A percentile compares a stretch with the other conserved stretches of the same genome.
These are phyloP conservation scores for Zanthoxylum bungeanum DNA, from an alignment of 345 rosid species.

Conservation along the genomic window DNA sequence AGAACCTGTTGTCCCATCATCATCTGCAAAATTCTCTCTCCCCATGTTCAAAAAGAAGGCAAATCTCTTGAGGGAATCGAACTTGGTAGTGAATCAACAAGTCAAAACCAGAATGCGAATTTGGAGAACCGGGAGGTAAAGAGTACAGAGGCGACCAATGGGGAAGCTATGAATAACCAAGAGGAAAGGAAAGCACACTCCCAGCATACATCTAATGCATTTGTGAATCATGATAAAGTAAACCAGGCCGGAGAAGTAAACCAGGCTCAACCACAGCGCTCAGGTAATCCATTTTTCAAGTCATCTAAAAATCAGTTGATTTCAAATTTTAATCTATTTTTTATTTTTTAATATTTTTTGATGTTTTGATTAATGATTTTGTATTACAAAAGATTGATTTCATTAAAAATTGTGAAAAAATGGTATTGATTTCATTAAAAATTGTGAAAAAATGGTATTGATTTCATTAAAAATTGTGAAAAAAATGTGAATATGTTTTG, in stretches of 20 bases:
- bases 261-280: constrained; percentile 33
- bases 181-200: constrained; percentile 15
- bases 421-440: too few relatives aligned
- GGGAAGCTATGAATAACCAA: constrained; percentile 9
- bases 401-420: too few relatives aligned
- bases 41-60: constrained; percentile 47
- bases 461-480: too few relatives aligned
- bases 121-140: constrained; percentile 15
- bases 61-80: constrained; percentile 32
- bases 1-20: constrained; percentile 26
- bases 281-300: constrained; percentile 56
- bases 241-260: constrained; percentile 23
- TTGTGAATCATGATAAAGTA: constrained; percentile 23
- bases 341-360: too few relatives aligned
- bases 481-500: too few relatives aligned
- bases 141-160: constrained; percentile 9
- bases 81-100: constrained; percentile 30
- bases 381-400: too few relatives aligned
- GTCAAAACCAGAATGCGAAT: constrained; percentile 20
- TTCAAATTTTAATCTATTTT: too few relatives aligned
- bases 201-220: constrained; percentile 20
- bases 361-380: too few relatives aligned
- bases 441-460: too few relatives aligned
- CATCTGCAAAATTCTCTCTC: too few relatives aligned
- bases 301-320: constrained; percentile 36